Percentiles rank a stretch among this genome's conserved stretches.
Conservation (phyloP, 495 filamentous ascomycete species). For the Halenospora varia region DNA sequence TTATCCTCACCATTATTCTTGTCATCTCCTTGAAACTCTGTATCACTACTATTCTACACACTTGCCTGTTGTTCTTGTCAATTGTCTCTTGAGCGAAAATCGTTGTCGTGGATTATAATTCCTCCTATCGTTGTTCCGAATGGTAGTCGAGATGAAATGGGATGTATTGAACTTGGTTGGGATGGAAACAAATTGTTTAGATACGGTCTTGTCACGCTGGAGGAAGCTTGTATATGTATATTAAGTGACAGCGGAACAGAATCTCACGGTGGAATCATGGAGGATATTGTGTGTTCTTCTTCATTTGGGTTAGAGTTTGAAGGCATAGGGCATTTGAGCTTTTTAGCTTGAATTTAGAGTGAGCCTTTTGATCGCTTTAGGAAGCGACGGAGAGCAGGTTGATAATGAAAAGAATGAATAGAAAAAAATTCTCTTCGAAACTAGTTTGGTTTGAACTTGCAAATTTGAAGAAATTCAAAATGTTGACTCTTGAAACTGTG, state of each 20-base stretch:
- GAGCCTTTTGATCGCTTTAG: not conserved
- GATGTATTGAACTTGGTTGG: too few species aligned
- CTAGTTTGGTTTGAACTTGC: not conserved
- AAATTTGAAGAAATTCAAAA: not conserved
- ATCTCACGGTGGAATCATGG: too few species aligned
- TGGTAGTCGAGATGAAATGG: conserved; percentile 9
- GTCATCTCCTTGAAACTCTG: conserved; percentile 1
- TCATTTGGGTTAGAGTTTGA: too few species aligned
- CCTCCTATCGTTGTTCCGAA: not conserved
- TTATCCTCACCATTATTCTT: too few species aligned
- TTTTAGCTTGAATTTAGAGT: too few species aligned
- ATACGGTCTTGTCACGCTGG: not conserved
- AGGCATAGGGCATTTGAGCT: too few species aligned
- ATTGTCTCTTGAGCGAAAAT: not conserved
- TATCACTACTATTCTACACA: conserved; percentile 24
- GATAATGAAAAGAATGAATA: not conserved
- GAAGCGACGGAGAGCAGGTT: too few species aligned
- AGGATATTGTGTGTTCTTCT: conserved; percentile 2
- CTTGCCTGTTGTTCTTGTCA: not conserved
- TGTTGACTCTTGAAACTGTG: too few species aligned
- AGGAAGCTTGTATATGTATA: not conserved
- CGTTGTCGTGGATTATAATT: not conserved
- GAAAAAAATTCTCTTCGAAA: not conserved
- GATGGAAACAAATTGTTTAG: not conserved
- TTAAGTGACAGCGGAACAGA: not conserved